phyloP scores from a whole-genome alignment of 1,284 basidiomycete genomes.

The Kalmanozyma brasiliensis region DNA sequence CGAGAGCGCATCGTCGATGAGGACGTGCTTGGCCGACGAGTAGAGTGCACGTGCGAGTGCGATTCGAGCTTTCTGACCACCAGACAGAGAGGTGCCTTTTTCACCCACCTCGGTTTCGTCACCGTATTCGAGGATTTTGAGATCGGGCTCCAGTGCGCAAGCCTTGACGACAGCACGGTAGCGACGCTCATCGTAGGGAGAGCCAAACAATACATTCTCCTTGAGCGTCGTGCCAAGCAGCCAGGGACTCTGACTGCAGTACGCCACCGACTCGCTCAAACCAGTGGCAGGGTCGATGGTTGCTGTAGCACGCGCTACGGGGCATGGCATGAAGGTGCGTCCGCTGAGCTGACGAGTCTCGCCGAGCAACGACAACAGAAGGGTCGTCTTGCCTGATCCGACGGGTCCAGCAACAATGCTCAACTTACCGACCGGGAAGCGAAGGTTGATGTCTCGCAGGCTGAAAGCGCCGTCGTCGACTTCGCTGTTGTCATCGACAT shows the following conservation, averaged over 20 bases:
- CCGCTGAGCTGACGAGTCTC: slow-evolving; percentile 72
- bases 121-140: slow-evolving; percentile 91
- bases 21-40: slow-evolving; percentile 83
- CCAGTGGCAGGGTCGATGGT: slow-evolving; percentile 72
- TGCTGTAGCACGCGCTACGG: slow-evolving; percentile 67
- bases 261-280: slow-evolving; percentile 81
- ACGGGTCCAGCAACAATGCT: slow-evolving; percentile 76
- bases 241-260: slow-evolving; percentile 93
- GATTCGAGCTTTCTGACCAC: slow-evolving; percentile 90
- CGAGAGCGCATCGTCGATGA: slow-evolving; percentile 90
- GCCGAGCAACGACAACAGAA: slow-evolving; percentile 74
- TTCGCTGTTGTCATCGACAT: slow-evolving; percentile 58
- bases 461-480: slow-evolving; percentile 67
- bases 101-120: slow-evolving; percentile 92
- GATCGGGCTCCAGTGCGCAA: slow-evolving; percentile 82
- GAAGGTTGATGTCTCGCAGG: slow-evolving; percentile 72
- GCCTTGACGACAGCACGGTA: slow-evolving; percentile 83
- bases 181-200: slow-evolving; percentile 80
- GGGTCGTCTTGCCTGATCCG: slow-evolving; percentile 71
- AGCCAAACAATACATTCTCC: slow-evolving; percentile 91
- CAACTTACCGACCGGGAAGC: slow-evolving; percentile 73
- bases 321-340: slow-evolving; percentile 72
- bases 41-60: slow-evolving; percentile 85
- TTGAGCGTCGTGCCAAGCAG: slow-evolving; percentile 91
- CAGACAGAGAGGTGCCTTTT: slow-evolving; percentile 76